A percentile compares a stretch with the other conserved stretches of the same genome.
Conservation (phyloP, 257 asterid species). For the Jacaranda copaia region DNA sequence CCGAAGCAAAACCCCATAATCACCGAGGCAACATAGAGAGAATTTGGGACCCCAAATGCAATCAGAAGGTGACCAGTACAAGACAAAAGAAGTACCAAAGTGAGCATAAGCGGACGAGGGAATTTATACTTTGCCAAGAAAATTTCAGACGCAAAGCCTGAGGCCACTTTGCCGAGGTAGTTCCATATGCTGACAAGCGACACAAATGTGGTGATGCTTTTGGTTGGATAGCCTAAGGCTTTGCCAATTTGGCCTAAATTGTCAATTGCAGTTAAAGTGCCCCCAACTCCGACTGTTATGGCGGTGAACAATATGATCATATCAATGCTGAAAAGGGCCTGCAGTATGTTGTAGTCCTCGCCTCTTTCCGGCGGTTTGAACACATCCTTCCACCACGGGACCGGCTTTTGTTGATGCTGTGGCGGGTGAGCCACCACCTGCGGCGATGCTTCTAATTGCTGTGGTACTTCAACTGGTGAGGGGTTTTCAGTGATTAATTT, state of each 20-base stretch:
- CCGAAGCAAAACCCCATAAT: conserved; percentile 67
- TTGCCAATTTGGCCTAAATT: conserved; percentile 59
- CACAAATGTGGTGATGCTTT: conserved; percentile 58
- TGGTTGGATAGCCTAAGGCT: conserved; percentile 54
- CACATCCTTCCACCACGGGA: conserved; percentile 47
- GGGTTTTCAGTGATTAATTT: conserved; percentile 13
- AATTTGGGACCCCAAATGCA: conserved; percentile 58
- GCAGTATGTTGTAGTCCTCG: conserved; percentile 61
- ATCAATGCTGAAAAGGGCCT: conserved; percentile 67
- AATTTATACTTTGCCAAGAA: conserved; percentile 51
- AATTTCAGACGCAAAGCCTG: conserved; percentile 59
- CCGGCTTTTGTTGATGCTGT: not conserved
- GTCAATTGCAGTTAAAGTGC: conserved; percentile 63
- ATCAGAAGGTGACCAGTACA: conserved; percentile 62
- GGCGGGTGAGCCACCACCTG: not conserved
- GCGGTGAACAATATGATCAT: conserved; percentile 54
- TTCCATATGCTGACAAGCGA: conserved; percentile 69
- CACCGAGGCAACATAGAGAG: conserved; percentile 54
- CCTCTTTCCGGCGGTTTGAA: conserved; percentile 59
- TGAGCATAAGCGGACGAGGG: conserved; percentile 64
- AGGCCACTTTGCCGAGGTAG: conserved; percentile 55
- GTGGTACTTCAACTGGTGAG: not conserved
- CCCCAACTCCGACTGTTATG: conserved; percentile 57
- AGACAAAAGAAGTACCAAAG: conserved; percentile 45
- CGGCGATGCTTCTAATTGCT: no score